Base-by-base conservation (phyloP, 1,284 basidiomycete species). In the Gomphus bonarii region DNA sequence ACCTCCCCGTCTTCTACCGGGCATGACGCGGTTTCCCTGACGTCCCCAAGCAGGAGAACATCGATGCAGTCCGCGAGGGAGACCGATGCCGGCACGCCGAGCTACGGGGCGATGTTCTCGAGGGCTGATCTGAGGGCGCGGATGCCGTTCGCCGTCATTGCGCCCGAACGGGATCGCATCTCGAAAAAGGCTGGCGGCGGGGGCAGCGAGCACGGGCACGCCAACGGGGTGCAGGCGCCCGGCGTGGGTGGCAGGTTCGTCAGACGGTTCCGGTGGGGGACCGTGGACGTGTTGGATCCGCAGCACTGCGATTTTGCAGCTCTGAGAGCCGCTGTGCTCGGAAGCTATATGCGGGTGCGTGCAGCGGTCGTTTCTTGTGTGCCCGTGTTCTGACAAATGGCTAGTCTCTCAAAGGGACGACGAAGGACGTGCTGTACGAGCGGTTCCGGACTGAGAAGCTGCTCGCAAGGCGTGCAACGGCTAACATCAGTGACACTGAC, bases 361-460 rank as follows among this genome's bases (percentile, higher is more conserved):
- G 18, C 9, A n/a, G n/a, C 38, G 57, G 6, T 20, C 16, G 54
- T 54, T 30, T 28, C 28, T 50, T 52, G 55, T 48, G 54, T 55
- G n/a, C 40, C 58, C 18, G 58, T 60, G 38, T n/a, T n/a, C 56
- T 65, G 53, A 64, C 54, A 9, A 22, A 16, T 42, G 47, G 42
- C 7, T 65, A 89, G 88, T 75, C 86, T 65, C 74, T 91, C 58
- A 91, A 89, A 71, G 80, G 74, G 55, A 80, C 82, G 60, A 90
- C 88, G 46, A 85, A 82, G 64, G 87, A 91, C 65, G 86, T 89
- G 57, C 70, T 91, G 67, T 91, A 91, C 67, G 88, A 91, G 72
- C 84, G 80, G 64, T 91, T 81, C 69, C 76, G 88, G 64, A 91
- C 88, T 0, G 87, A 91, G 73, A 90, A 90, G 69, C 77, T 91